Conservation (phyloP, 1,284 basidiomycete genomes). For the Moesziomyces sp. region DNA sequence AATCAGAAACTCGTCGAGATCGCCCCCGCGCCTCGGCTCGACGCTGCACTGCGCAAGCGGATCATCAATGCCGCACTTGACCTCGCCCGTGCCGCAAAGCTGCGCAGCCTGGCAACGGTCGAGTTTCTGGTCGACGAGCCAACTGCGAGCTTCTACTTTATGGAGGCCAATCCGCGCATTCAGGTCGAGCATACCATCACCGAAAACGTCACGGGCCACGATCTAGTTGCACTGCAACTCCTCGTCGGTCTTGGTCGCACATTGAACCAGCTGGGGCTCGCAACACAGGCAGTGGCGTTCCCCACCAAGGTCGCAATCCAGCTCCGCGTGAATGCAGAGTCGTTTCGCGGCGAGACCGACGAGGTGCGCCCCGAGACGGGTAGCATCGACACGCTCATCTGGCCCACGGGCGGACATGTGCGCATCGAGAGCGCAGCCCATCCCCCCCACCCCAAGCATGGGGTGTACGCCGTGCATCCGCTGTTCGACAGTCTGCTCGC, state of each 20-base stretch:
- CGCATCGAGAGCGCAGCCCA: conserved; percentile 53
- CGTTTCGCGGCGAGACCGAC: conserved; percentile 19
- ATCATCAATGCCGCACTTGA: conserved; percentile 21
- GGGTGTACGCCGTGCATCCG: conserved; percentile 23
- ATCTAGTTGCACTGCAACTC: conserved; percentile 37
- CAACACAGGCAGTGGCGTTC: not conserved
- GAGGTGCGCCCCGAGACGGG: conserved; percentile 28
- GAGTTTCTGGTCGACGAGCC: conserved; percentile 39
- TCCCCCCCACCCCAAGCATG: conserved; percentile 19
- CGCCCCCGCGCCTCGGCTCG: conserved; percentile 25
- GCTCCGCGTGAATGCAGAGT: conserved; percentile 46
- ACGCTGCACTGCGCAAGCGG: not conserved
- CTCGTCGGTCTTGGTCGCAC: conserved; percentile 24
- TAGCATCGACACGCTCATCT: conserved; percentile 16
- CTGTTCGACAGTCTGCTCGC: conserved; percentile 55
- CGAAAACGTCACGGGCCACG: conserved; percentile 28
- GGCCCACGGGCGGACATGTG: conserved; percentile 31
- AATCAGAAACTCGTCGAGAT: conserved; percentile 53
- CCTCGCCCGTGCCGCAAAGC: conserved; percentile 10
- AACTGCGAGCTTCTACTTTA: conserved; percentile 32
- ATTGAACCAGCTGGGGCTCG: conserved; percentile 14
- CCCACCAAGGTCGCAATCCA: conserved; percentile 27
- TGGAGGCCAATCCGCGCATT: conserved; percentile 53
- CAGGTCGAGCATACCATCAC: conserved; percentile 55
- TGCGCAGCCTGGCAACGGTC: conserved; percentile 37